These are phyloP conservation scores for Globisporangium ultimum DNA, from an alignment of 352 stramenopile species.

Conservation along the genomic window DNA sequence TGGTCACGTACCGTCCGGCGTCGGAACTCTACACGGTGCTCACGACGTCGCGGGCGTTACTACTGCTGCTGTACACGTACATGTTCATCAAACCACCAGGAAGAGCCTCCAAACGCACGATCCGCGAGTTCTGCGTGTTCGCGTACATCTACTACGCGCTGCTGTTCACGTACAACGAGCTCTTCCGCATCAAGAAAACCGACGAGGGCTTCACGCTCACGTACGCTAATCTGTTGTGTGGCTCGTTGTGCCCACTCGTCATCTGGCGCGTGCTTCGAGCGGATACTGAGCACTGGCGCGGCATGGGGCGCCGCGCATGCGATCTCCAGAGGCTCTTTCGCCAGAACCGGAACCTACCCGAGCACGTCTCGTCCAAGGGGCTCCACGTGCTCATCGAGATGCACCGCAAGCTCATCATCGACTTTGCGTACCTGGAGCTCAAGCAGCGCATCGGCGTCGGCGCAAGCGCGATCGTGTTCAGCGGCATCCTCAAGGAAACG, in stretches of 20 bases:
- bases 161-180: slow-evolving; percentile 47
- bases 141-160: slow-evolving; percentile 51
- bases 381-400: slow-evolving; percentile 64
- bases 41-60: slow-evolving; percentile 27
- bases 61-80: slow-evolving; percentile 55
- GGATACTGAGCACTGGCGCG: slow-evolving; percentile 61
- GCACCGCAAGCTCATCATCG: slow-evolving; percentile 76
- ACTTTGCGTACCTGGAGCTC: slow-evolving; percentile 65
- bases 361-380: slow-evolving; percentile 52
- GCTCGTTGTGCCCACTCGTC: slow-evolving; percentile 47
- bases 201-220: slow-evolving; percentile 54
- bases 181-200: slow-evolving; percentile 43
- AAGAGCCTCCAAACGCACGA: slow-evolving; percentile 43
- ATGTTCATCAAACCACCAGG: slow-evolving; percentile 44
- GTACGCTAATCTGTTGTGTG: slow-evolving; percentile 54
- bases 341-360: slow-evolving; percentile 42
- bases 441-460: slow-evolving; percentile 47
- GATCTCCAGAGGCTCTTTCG: slow-evolving; percentile 42
- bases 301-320: slow-evolving; percentile 43
- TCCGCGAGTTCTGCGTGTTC: slow-evolving; percentile 54
- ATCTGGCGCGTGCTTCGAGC: slow-evolving; percentile 57
- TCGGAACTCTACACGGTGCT: slow-evolving; percentile 32
- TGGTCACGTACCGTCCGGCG: slow-evolving; percentile 28
- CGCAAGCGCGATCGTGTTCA: slow-evolving; percentile 50
- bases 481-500: slow-evolving; percentile 36